phyloP scores from a whole-genome alignment of 1,139 yeast genomes.

The Suhomyces choctaworum region DNA sequence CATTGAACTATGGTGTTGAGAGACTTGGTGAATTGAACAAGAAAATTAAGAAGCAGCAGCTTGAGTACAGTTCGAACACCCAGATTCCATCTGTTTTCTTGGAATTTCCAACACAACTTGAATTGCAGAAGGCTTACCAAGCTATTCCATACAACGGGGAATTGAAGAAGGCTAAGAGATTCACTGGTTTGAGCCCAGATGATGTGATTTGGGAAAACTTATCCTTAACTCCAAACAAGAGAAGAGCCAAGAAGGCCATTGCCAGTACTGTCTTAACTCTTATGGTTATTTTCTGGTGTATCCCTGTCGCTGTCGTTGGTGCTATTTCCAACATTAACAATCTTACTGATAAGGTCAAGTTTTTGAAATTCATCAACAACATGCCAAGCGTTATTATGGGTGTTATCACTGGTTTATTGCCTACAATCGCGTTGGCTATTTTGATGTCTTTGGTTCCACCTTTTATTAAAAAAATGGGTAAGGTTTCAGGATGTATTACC shows the following conservation, averaged over 20 bases:
- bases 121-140: slow-evolving; percentile 89
- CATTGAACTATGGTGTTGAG: slow-evolving; percentile 69
- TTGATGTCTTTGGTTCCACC: slow-evolving; percentile 80
- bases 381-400: slow-evolving; percentile 62
- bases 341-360: slow-evolving; percentile 59
- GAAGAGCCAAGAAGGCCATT: slow-evolving; percentile 42
- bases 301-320: slow-evolving; percentile 86
- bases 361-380: slow-evolving; percentile 62
- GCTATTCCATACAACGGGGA: slow-evolving; percentile 68
- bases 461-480: slow-evolving; percentile 67
- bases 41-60: slow-evolving; percentile 63
- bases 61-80: slow-evolving; percentile 41
- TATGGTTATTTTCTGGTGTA: slow-evolving; percentile 76
- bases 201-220: slow-evolving; percentile 85
- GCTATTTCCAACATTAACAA: slow-evolving; percentile 72
- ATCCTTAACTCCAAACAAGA: slow-evolving; percentile 41
- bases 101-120: slow-evolving; percentile 82
- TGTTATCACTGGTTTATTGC: slow-evolving; percentile 72
- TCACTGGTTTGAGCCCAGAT: slow-evolving; percentile 63
- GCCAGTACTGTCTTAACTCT: slow-evolving; percentile 48
- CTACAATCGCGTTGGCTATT: slow-evolving; percentile 64
- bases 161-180: slow-evolving; percentile 60
- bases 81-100: slow-evolving; percentile 77
- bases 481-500: slow-evolving; percentile 69
- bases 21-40: slow-evolving; percentile 66